phyloP scores from a whole-genome alignment of 1,139 yeast genomes.

The Yamadazyma sp. region DNA sequence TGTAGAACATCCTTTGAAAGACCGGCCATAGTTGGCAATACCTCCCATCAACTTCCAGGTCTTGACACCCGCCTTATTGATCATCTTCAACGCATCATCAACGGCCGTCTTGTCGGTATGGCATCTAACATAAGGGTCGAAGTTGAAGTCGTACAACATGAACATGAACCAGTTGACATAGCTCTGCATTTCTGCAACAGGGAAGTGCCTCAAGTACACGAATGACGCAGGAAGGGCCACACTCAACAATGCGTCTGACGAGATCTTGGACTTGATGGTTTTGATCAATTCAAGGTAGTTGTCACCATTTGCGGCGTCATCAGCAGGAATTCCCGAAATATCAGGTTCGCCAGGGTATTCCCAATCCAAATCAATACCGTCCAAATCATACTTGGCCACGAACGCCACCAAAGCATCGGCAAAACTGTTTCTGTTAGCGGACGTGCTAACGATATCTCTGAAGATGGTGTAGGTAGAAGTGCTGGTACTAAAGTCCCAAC shows the following conservation, averaged over 20 bases:
- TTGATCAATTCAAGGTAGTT: constrained; percentile 15
- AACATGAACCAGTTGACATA: constrained; percentile 16
- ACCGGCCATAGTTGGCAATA: constrained; percentile 20
- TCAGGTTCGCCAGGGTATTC: constrained; percentile 18
- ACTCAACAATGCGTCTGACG: constrained; percentile 17
- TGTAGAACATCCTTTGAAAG: constrained; percentile 9
- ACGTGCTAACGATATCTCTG: constrained; percentile 9
- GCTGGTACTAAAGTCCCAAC: constrained; percentile 15
- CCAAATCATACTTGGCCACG: constrained; percentile 15
- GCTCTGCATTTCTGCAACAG: constrained; percentile 15
- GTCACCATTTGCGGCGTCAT: constrained; percentile 11
- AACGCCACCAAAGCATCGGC: constrained; percentile 15
- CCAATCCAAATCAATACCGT: constrained; percentile 23
- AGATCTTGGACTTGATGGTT: constrained; percentile 11
- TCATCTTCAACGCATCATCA: constrained; percentile 12
- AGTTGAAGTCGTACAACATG: constrained; percentile 19
- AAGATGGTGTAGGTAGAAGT: constrained; percentile 14
- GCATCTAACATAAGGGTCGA: constrained; percentile 12
- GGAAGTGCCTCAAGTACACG: constrained; percentile 14
- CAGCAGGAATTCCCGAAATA: constrained; percentile 15
- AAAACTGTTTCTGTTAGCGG: constrained; percentile 12
- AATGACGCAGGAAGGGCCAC: constrained; percentile 18
- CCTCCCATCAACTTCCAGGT: constrained; percentile 19
- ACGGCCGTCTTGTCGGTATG: constrained; percentile 15
- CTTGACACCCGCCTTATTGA: constrained; percentile 20